These are phyloP conservation scores for Chlamydomonas applanata DNA, from an alignment of 139 green algal species.

Conservation along the genomic window DNA sequence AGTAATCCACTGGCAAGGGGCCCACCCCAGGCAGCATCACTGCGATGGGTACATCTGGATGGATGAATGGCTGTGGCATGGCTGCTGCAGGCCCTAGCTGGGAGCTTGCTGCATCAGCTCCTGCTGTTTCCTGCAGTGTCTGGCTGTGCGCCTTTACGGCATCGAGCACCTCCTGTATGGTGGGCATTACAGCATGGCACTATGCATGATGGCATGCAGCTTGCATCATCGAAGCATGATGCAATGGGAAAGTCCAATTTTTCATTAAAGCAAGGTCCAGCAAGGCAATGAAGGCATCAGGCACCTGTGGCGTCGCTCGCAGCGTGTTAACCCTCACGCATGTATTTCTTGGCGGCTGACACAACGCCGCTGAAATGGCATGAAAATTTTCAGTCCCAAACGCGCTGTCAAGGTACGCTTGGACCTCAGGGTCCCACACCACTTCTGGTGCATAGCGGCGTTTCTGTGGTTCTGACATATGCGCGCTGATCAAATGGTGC, in stretches of 20 bases:
- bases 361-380: slow-evolving; percentile 42
- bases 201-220: too few relatives aligned
- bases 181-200: not conserved
- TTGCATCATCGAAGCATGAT: too few relatives aligned
- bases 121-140: not conserved
- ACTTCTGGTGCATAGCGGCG: not conserved
- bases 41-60: slow-evolving; percentile 38
- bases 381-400: slow-evolving; percentile 48
- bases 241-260: too few relatives aligned
- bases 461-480: too few relatives aligned
- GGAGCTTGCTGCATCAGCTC: too few relatives aligned
- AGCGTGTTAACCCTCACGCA: slow-evolving; percentile 76
- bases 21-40: slow-evolving; percentile 58
- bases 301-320: slow-evolving; percentile 40
- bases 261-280: too few relatives aligned
- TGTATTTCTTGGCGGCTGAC: slow-evolving; percentile 55
- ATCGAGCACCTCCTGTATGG: not conserved
- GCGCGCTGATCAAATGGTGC: too few relatives aligned
- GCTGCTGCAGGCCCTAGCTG: too few relatives aligned
- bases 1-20: slow-evolving; percentile 53
- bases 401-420: slow-evolving; percentile 50
- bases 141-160: not conserved
- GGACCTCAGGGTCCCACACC: slow-evolving; percentile 13
- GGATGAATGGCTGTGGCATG: slow-evolving; percentile 23
- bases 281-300: too few relatives aligned